Percentiles rank a stretch among this genome's conserved stretches.
These are phyloP conservation scores for Xylaria longipes DNA, from an alignment of 495 filamentous ascomycete species.

Conservation along the genomic window DNA sequence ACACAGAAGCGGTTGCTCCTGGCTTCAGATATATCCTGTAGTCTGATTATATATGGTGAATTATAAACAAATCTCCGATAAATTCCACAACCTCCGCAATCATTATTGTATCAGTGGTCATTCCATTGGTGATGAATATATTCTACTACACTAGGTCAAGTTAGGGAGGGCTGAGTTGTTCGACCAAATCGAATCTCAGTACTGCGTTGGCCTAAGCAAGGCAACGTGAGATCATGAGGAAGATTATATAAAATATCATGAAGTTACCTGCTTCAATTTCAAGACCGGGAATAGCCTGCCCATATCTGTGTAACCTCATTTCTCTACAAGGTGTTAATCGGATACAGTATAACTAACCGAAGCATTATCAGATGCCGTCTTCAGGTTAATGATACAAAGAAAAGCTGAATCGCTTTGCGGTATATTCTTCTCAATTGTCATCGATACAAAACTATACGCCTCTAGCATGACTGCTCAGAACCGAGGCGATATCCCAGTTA, in stretches of 20 bases:
- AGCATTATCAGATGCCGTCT: neutral
- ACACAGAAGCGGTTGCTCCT: slow-evolving; percentile 2
- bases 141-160: neutral
- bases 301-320: neutral
- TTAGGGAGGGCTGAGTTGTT: neutral
- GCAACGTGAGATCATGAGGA: neutral
- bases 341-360: neutral
- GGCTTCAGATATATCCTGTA: slow-evolving; percentile 42
- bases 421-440: neutral
- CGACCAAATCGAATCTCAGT: neutral
- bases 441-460: neutral
- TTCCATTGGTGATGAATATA: neutral
- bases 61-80: neutral
- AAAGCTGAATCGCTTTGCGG: neutral
- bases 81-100: neutral
- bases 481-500: neutral
- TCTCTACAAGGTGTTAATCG: neutral
- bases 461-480: neutral
- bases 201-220: neutral
- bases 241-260: neutral
- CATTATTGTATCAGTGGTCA: neutral
- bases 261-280: neutral
- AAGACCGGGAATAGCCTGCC: neutral
- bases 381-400: neutral
- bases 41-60: neutral